Percentiles rank a stretch among this genome's conserved stretches.
Evolutionary conservation across 768 basidiomycete genomes (phyloP).

Genomic region (Filobasidium floriforme): DNA sequence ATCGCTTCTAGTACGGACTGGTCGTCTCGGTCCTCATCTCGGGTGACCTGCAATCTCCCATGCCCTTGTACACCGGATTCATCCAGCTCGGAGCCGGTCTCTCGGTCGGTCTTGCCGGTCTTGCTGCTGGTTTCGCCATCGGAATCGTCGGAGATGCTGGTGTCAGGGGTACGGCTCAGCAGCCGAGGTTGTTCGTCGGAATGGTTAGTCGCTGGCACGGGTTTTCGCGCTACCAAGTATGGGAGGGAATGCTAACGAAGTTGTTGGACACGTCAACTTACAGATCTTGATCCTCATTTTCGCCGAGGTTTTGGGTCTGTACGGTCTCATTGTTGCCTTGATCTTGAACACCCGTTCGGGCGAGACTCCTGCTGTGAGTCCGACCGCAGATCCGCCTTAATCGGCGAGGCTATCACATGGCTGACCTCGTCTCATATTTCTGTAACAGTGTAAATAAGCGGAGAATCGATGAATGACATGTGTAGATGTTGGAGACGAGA

Average conservation of each 20-base stretch:
- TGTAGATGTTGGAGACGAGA: no score
- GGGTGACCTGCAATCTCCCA: slow-evolving; percentile 59
- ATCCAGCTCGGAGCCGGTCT: slow-evolving; percentile 63
- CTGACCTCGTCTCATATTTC: no score
- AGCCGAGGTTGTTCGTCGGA: slow-evolving; percentile 85
- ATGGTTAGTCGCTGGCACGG: slow-evolving; percentile 52
- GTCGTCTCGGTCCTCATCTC: slow-evolving; percentile 98
- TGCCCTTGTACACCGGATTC: slow-evolving; percentile 81
- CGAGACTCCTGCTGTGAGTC: slow-evolving; percentile 19
- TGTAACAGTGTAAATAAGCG: no score
- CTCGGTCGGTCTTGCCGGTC: slow-evolving; percentile 81
- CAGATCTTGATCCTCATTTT: slow-evolving; percentile 94
- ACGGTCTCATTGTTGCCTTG: slow-evolving; percentile 89
- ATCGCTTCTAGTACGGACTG: slow-evolving; percentile 67
- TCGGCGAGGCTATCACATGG: no score
- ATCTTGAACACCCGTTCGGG: slow-evolving; percentile 72
- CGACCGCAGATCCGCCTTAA: no score
- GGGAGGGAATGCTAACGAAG: not conserved
- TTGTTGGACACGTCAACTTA: not conserved
- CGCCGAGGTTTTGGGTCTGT: slow-evolving; percentile 67
- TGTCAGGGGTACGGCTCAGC: slow-evolving; percentile 94
- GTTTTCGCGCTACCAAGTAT: not conserved
- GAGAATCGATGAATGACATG: no score
- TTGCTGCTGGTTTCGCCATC: slow-evolving; percentile 50
- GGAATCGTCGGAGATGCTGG: slow-evolving; percentile 99